These are phyloP conservation scores for Nicotiana obtusifolia DNA, from an alignment of 257 asterid genomes.

Conservation along the genomic window DNA sequence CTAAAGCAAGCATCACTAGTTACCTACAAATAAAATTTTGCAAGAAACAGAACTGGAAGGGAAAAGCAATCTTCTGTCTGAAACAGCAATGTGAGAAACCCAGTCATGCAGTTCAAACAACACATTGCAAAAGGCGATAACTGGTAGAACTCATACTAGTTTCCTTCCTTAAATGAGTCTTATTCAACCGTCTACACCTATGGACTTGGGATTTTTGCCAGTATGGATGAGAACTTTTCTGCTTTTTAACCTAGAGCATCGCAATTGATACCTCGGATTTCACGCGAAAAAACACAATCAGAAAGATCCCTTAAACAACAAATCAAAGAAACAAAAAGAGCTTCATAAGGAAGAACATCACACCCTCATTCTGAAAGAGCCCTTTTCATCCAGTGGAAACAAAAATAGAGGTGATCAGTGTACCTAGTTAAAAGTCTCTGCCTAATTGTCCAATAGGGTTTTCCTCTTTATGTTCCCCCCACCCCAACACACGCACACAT, in stretches of 20 bases:
- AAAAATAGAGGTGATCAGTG: neutral
- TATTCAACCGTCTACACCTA: neutral
- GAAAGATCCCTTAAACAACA: neutral
- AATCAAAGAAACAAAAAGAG: neutral
- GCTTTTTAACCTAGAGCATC: neutral
- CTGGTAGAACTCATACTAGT: neutral
- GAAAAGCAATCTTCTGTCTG: neutral
- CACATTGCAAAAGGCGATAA: neutral
- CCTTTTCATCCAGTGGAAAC: neutral
- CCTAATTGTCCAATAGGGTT: neutral
- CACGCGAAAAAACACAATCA: neutral
- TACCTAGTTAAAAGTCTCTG: neutral
- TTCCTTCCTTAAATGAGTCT: neutral
- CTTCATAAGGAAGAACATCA: neutral
- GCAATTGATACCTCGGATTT: neutral
- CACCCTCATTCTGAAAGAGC: neutral
- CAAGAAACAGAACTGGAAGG: neutral
- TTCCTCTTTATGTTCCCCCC: too few species aligned
- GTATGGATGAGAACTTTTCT: neutral
- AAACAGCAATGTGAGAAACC: neutral
- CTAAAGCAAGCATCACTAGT: neutral
- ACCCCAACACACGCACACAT: too few species aligned
- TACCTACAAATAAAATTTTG: neutral
- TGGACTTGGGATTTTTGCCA: neutral
- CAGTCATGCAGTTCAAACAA: neutral